Evolutionary conservation across 768 basidiomycete species (phyloP).

Genomic region (Naganishia onofrii): DNA sequence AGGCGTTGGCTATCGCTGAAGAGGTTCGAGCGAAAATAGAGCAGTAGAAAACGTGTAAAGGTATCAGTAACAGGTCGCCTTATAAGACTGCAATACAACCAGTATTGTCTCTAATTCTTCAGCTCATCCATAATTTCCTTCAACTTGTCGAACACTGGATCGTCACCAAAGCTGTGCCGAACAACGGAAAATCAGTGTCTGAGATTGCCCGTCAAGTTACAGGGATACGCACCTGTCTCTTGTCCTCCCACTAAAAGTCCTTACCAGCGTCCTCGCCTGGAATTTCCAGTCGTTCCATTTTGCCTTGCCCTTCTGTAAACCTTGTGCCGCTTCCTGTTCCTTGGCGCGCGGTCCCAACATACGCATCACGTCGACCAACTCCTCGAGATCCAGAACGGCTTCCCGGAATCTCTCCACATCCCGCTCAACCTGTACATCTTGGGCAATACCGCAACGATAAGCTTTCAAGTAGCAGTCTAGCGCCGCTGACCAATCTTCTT

Average conservation of each 20-base stretch:
- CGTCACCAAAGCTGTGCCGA: constrained; percentile 67
- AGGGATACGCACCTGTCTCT: constrained; percentile 57
- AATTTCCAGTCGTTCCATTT: constrained; percentile 70
- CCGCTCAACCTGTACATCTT: constrained; percentile 62
- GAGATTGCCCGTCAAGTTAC: background rate
- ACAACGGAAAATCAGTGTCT: constrained; percentile 22
- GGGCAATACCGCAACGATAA: constrained; percentile 69
- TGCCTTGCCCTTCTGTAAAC: constrained; percentile 45
- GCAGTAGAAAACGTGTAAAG: background rate
- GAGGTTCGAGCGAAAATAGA: constrained; percentile 1
- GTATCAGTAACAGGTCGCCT: background rate
- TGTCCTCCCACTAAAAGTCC: constrained; percentile 84
- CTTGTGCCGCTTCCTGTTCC: constrained; percentile 39
- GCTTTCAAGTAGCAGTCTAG: constrained; percentile 79
- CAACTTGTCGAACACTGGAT: constrained; percentile 75
- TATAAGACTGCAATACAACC: background rate
- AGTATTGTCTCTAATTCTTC: constrained; percentile 9
- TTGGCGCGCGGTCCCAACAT: constrained; percentile 68
- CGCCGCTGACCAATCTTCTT: constrained; percentile 69
- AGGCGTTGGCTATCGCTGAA: background rate
- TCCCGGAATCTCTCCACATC: constrained; percentile 69
- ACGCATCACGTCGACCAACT: constrained; percentile 74
- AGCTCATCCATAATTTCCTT: constrained; percentile 57
- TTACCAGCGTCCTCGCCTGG: constrained; percentile 78
- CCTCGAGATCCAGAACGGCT: constrained; percentile 74